Conservation (phyloP, 2,329 filamentous ascomycete genomes). For the Claviceps maximensis region DNA sequence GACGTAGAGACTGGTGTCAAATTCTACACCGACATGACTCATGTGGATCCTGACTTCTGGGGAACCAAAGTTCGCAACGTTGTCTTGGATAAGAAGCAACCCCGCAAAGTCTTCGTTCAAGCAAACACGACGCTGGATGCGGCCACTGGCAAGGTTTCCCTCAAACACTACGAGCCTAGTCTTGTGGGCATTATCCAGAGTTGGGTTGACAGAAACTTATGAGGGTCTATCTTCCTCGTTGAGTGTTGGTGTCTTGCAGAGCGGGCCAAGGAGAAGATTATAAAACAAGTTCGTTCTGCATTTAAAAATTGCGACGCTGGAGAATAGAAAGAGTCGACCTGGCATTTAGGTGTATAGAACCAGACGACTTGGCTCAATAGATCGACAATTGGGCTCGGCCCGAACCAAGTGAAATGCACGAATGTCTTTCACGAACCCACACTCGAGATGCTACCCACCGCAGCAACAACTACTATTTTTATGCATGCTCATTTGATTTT, state of each 20-base stretch:
- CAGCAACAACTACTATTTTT: conserved; percentile 6
- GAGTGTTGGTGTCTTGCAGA: background rate
- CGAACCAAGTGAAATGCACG: too few species aligned
- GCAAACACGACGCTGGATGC: conserved; percentile 70
- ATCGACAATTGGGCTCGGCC: too few species aligned
- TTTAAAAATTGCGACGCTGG: background rate
- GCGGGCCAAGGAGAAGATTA: background rate
- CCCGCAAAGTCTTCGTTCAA: conserved; percentile 87
- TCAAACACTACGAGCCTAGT: conserved; percentile 79
- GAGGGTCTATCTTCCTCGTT: conserved; percentile 8
- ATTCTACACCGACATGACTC: conserved; percentile 74
- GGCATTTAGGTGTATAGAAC: background rate
- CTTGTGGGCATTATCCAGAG: conserved; percentile 73
- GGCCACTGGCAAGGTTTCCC: conserved; percentile 52
- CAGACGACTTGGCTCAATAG: background rate
- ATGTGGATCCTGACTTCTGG: conserved; percentile 72
- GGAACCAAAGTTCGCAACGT: conserved; percentile 64
- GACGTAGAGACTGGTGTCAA: conserved; percentile 65
- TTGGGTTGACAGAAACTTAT: conserved; percentile 51
- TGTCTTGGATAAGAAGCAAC: conserved; percentile 64
- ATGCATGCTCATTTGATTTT: conserved; percentile 32
- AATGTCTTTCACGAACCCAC: background rate
- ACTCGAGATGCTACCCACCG: background rate
- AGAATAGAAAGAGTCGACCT: conserved; percentile 1
- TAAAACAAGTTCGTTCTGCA: background rate